Evolutionary conservation across 352 stramenopile genomes (phyloP).

Genomic region (Thraustotheca clavata): DNA sequence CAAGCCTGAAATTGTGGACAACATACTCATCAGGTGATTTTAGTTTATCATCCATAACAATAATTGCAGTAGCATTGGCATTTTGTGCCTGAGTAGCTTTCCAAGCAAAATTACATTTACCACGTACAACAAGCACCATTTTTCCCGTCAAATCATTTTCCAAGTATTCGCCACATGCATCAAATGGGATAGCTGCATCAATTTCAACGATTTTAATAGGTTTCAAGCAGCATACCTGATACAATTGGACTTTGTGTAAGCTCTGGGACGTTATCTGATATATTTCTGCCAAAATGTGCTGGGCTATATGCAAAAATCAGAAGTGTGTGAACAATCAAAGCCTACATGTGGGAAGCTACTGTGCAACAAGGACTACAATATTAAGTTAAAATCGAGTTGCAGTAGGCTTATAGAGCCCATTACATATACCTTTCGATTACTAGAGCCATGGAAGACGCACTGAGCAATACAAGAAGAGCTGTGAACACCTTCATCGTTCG

Average conservation of each 20-base stretch:
- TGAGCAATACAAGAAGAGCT: neutral
- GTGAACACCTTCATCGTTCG: neutral
- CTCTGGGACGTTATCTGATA: slow-evolving; percentile 1
- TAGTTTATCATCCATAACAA: slow-evolving; percentile 14
- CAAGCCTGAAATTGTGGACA: neutral
- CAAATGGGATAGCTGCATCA: slow-evolving; percentile 4
- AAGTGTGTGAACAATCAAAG: neutral
- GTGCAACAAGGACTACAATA: slow-evolving; percentile 6
- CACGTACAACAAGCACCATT: slow-evolving; percentile 11
- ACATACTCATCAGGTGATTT: neutral
- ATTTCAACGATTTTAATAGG: neutral
- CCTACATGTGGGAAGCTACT: slow-evolving; percentile 1
- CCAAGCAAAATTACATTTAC: slow-evolving; percentile 20
- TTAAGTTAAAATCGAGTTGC: neutral
- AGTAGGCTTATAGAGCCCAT: neutral
- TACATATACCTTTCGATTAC: slow-evolving; percentile 4
- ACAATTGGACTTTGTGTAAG: neutral
- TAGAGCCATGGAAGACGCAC: neutral
- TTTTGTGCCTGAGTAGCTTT: slow-evolving; percentile 15
- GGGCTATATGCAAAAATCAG: neutral
- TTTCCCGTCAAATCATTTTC: slow-evolving; percentile 12
- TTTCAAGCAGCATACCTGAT: neutral
- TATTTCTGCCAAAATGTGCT: slow-evolving; percentile 12
- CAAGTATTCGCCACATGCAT: slow-evolving; percentile 6
- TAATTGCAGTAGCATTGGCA: slow-evolving; percentile 9